phyloP scores from a whole-genome alignment of 768 basidiomycete genomes.

The Rhodotorula babjevae region DNA sequence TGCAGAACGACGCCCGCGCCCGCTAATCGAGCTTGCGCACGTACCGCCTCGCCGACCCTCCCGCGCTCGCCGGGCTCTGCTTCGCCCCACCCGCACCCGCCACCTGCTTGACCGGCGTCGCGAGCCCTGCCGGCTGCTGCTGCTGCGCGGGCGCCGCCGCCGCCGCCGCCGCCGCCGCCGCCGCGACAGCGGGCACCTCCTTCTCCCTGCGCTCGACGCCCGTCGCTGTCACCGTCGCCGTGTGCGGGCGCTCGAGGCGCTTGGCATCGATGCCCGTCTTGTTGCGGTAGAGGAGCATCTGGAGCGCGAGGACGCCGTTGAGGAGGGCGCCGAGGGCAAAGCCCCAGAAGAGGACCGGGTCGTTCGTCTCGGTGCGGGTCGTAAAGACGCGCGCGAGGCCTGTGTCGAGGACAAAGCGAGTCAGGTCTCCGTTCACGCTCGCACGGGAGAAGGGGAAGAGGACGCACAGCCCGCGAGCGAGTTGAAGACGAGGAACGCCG shows the following conservation, averaged over 20 bases:
- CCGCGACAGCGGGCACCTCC: background rate
- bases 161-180: background rate
- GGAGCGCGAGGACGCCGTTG: constrained; percentile 62
- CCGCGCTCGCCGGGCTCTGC: background rate
- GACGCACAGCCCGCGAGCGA: constrained; percentile 62
- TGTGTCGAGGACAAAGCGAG: background rate
- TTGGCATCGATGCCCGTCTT: background rate
- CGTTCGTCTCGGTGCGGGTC: constrained; percentile 81
- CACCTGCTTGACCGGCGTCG: constrained; percentile 6
- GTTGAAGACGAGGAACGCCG: constrained; percentile 81
- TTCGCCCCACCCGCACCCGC: background rate
- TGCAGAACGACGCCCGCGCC: too few species aligned
- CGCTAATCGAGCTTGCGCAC: constrained; percentile 3
- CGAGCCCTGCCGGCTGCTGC: background rate
- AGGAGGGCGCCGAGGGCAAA: constrained; percentile 76
- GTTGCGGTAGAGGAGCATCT: constrained; percentile 36
- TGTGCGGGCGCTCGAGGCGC: background rate
- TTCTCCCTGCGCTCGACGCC: background rate
- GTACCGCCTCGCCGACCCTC: background rate
- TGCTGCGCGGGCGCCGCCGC: too few species aligned
- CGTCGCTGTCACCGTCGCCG: background rate
- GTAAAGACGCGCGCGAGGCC: constrained; percentile 87
- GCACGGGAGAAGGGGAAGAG: too few species aligned
- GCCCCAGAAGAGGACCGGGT: constrained; percentile 71
- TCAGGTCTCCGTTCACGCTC: too few species aligned